Evolutionary conservation across 2,329 filamentous ascomycete genomes (phyloP).

Genomic region (Hymenoscyphus fraxineus): DNA sequence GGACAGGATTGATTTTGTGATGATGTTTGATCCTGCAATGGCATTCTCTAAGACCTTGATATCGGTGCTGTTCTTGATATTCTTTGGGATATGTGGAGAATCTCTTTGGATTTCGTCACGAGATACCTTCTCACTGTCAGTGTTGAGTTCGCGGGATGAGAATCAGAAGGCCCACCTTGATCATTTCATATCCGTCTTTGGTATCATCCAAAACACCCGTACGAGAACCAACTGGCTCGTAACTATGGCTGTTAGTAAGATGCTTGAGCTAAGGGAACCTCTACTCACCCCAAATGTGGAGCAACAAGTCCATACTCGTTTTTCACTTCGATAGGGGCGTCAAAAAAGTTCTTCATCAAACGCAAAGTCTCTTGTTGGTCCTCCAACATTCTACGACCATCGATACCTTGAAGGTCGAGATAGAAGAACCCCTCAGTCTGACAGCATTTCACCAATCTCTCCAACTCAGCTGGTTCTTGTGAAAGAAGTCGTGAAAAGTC

Average conservation of each 20-base stretch:
- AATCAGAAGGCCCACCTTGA: slow-evolving; percentile 38
- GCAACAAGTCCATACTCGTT: slow-evolving; percentile 53
- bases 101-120: slow-evolving; percentile 48
- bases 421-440: slow-evolving; percentile 53
- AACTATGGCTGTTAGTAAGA: slow-evolving; percentile 33
- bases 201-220: slow-evolving; percentile 46
- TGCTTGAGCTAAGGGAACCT: too few species aligned
- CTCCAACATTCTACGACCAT: slow-evolving; percentile 49
- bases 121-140: slow-evolving; percentile 39
- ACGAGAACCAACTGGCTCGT: slow-evolving; percentile 47
- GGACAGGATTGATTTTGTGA: slow-evolving; percentile 40
- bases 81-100: slow-evolving; percentile 44
- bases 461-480: slow-evolving; percentile 50
- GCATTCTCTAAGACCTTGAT: slow-evolving; percentile 47
- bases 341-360: slow-evolving; percentile 55
- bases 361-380: slow-evolving; percentile 50
- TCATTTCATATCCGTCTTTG: slow-evolving; percentile 52
- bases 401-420: slow-evolving; percentile 49
- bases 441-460: slow-evolving; percentile 48
- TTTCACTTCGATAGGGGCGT: slow-evolving; percentile 50
- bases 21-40: slow-evolving; percentile 48
- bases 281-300: slow-evolving; percentile 47
- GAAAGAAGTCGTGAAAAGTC: slow-evolving; percentile 50
- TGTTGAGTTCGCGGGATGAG: background rate
- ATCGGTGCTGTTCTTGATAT: slow-evolving; percentile 47